phyloP scores from a whole-genome alignment of 106 monocot species.

The Phalaenopsis aphrodite region DNA sequence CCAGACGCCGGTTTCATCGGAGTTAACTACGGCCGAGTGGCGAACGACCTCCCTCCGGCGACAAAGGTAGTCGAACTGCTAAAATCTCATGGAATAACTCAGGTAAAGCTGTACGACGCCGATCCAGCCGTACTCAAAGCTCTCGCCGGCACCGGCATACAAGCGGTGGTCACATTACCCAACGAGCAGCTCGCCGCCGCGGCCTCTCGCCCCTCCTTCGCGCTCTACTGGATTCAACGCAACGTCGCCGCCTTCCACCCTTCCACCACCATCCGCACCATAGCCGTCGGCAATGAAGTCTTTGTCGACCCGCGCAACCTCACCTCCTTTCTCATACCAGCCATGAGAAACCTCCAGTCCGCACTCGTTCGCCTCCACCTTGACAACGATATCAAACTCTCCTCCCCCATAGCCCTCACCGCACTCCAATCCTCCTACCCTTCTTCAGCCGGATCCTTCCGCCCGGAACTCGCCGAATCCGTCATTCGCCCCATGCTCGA shows the following conservation, averaged over 20 bases:
- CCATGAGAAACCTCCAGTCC: constrained; percentile 66
- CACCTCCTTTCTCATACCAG: constrained; percentile 51
- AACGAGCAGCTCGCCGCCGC: constrained; percentile 48
- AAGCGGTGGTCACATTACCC: constrained; percentile 41
- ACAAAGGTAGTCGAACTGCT: constrained; percentile 50
- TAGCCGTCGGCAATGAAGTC: constrained; percentile 83
- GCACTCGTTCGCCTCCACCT: constrained; percentile 38
- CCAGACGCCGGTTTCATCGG: constrained; percentile 32
- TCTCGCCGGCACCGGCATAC: constrained; percentile 37
- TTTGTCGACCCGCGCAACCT: constrained; percentile 55
- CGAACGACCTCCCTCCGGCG: constrained; percentile 56
- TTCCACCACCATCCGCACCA: constrained; percentile 39
- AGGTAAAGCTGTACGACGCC: constrained; percentile 58
- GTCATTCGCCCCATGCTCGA: constrained; percentile 85
- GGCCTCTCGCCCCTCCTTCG: constrained; percentile 29
- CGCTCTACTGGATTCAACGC: constrained; percentile 41
- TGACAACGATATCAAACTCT: constrained; percentile 55
- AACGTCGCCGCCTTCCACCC: constrained; percentile 56
- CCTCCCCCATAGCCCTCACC: constrained; percentile 71
- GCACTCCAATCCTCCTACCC: constrained; percentile 78
- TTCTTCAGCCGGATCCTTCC: constrained; percentile 63
- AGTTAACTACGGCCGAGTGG: constrained; percentile 70
- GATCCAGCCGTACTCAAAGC: constrained; percentile 47
- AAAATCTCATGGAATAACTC: constrained; percentile 37
- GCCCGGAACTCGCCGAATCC: constrained; percentile 37